Percentiles rank a stretch among this genome's conserved stretches.
Conservation (phyloP, 805 yeast genomes). For the Metschnikowia continentalis region DNA sequence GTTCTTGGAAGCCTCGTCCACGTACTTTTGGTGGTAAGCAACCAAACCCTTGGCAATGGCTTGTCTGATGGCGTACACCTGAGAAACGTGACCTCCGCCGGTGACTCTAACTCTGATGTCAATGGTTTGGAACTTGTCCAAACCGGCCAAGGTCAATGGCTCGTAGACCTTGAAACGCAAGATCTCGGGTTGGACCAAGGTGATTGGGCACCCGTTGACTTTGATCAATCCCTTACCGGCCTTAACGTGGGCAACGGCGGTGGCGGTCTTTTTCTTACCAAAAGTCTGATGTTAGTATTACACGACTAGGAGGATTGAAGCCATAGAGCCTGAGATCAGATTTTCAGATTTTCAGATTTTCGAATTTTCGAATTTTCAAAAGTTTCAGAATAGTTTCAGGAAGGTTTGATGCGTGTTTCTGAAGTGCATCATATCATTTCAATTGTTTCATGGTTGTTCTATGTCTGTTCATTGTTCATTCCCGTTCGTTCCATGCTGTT, state of each 20-base stretch:
- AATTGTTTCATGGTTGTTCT: too few relatives aligned
- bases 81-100: slow-evolving; percentile 99
- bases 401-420: too few relatives aligned
- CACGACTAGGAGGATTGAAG: background rate
- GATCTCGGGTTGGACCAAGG: slow-evolving; percentile 98
- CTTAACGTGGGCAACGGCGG: slow-evolving; percentile 99
- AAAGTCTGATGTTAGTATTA: slow-evolving; percentile 63
- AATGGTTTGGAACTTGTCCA: slow-evolving; percentile 96
- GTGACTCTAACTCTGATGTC: slow-evolving; percentile 99
- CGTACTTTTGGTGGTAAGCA: slow-evolving; percentile 99
- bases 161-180: slow-evolving; percentile 99
- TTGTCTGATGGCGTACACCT: slow-evolving; percentile 99
- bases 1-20: slow-evolving; percentile 99
- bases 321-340: too few relatives aligned
- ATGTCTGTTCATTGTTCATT: too few relatives aligned
- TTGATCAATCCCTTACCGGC: slow-evolving; percentile 99
- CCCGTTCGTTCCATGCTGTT: too few relatives aligned
- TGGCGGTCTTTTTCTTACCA: slow-evolving; percentile 99
- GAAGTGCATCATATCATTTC: too few relatives aligned
- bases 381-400: too few relatives aligned
- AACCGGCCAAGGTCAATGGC: slow-evolving; percentile 96
- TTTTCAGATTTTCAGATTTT: too few relatives aligned
- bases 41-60: slow-evolving; percentile 99
- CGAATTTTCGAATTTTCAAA: too few relatives aligned
- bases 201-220: slow-evolving; percentile 99